Evolutionary conservation across 495 filamentous ascomycete genomes (phyloP), one percentile per base, ranked within the genome.

Genomic region (Penicillium dipodomyicola): DNA sequence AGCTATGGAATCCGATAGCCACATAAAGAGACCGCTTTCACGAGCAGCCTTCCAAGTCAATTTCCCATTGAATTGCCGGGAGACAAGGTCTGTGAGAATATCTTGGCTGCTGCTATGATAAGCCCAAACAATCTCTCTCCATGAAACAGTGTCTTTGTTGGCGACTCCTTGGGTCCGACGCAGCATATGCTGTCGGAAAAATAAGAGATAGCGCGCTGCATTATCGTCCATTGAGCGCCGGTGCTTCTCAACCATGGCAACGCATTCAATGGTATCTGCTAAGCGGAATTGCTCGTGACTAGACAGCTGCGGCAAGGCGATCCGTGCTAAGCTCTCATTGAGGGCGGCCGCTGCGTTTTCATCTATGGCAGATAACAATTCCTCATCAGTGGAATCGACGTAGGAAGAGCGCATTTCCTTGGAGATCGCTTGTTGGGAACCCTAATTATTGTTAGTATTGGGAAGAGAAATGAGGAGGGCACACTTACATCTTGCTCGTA

Each of bases 121-220:
- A 20, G 93, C 95, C 92, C 93, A 97, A 46, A 88, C 87, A 55
- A 96, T 93, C 64, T 97, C 93, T 69, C 95, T 80, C 90, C 92
- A 99, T 5, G 89, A 88, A 60, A 97, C 84, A 19, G 83, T 78
- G 6, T 85, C 82, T 66, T 84, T 84, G 60, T 81, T 82, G 8
- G 82, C 68, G 17, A 78, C 65, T n/a, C 75, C 76, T 64, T 85
- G 80, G 27, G 80, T 77, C 70, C 81, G 87, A 30, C 86, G 81
- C 35, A 97, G 75, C 53, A 85, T 87, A 67, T 94, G 86, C 59
- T 96, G 90, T 15, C 89, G 81, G 75, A 95, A 96, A 70, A 94
- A 95, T 23, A 96, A 77, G 70, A 96, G 81, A 71, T 90, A 97
- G 37, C 89, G 82, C n/a, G 89, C 87, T 11, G 89, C 93, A 68